These are phyloP conservation scores for Ceratobasidium sp. DNA, from an alignment of 1,284 basidiomycete genomes.

Conservation along the genomic window DNA sequence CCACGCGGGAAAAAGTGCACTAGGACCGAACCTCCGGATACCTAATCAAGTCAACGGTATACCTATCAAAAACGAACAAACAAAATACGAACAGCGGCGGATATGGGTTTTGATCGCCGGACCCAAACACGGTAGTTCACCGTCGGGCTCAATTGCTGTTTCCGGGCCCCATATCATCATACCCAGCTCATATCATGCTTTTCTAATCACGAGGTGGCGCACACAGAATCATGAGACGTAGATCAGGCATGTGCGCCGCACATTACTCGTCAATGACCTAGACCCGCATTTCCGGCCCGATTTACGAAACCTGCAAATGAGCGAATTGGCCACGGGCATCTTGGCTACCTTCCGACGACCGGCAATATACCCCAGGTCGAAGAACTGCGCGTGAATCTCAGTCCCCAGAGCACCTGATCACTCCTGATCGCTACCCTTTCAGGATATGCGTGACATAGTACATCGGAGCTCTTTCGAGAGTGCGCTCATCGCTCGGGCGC, in stretches of 20 bases:
- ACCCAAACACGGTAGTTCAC: slow-evolving; percentile 5
- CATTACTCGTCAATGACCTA: background rate
- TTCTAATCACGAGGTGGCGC: background rate
- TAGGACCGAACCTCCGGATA: background rate
- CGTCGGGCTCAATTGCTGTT: slow-evolving; percentile 21
- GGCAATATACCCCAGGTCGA: background rate
- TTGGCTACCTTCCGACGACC: slow-evolving; percentile 6
- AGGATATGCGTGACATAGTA: background rate
- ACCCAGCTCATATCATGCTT: background rate
- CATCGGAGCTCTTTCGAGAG: background rate
- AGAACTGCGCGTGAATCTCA: slow-evolving; percentile 14
- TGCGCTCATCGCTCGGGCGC: no score
- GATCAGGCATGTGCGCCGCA: background rate
- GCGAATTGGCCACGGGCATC: slow-evolving; percentile 6
- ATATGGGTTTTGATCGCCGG: slow-evolving; percentile 17
- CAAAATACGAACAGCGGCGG: background rate
- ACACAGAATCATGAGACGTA: background rate
- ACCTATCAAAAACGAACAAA: background rate
- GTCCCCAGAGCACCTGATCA: slow-evolving; percentile 3
- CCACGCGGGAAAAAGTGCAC: background rate
- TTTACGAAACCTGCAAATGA: background rate
- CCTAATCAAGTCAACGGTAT: background rate
- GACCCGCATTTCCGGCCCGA: background rate
- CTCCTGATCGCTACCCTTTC: slow-evolving; percentile 17
- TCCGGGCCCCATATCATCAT: background rate